These are phyloP conservation scores for Rhizopogon sp. DNA, from an alignment of 768 basidiomycete genomes.

Conservation along the genomic window DNA sequence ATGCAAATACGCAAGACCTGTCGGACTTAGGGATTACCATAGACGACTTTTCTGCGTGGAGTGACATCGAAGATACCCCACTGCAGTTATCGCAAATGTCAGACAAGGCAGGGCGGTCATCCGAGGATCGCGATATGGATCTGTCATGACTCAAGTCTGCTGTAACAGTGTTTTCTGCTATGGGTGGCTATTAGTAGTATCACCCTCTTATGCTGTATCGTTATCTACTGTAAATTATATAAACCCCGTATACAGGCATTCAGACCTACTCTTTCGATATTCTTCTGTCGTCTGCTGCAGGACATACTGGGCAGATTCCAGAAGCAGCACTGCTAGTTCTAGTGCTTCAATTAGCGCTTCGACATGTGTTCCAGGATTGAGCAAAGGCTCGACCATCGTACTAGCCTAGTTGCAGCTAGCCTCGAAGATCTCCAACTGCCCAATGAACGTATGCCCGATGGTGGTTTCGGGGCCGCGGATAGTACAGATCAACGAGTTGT, in stretches of 20 bases:
- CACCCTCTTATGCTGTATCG: background rate
- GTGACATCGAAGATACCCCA: conserved; percentile 17
- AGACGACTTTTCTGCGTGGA: conserved; percentile 12
- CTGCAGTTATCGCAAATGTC: background rate
- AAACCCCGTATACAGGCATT: background rate
- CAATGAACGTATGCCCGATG: too few species aligned
- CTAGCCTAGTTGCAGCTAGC: too few species aligned
- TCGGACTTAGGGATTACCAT: conserved; percentile 33
- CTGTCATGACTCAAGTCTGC: conserved; percentile 8
- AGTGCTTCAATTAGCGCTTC: too few species aligned
- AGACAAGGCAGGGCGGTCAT: background rate
- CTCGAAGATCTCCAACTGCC: too few species aligned
- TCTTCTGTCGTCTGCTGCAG: background rate
- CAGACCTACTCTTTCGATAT: background rate
- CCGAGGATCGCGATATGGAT: conserved; percentile 20
- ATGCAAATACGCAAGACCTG: conserved; percentile 39
- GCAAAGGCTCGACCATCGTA: too few species aligned
- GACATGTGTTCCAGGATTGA: too few species aligned
- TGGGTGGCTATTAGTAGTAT: background rate
- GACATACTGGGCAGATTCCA: too few species aligned
- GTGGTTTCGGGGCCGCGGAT: too few species aligned
- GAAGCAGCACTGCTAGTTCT: too few species aligned
- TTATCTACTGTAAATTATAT: background rate
- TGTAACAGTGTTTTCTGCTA: background rate
- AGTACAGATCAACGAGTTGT: too few species aligned